Evolutionary conservation across 2,329 filamentous ascomycete species (phyloP), one percentile per base, ranked within the genome.

Genomic region (Ophiocordyceps unilateralis): DNA sequence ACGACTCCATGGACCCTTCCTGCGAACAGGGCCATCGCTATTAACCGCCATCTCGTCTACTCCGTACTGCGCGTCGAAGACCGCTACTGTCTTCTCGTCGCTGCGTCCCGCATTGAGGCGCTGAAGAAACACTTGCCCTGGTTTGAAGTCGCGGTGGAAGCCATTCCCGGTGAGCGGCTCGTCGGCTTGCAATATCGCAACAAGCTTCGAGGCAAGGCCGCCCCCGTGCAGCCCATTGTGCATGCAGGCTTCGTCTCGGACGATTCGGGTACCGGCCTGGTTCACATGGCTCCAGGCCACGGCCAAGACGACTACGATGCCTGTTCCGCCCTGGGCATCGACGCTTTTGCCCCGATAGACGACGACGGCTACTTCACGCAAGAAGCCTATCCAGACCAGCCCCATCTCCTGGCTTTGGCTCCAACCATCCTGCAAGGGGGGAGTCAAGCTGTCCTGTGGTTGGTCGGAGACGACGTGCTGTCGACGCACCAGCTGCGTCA

Each of bases 1-100:
- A 98, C 91, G 0, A 98, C 91, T 1, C 91, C 91, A 0, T 98
- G 91, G 91, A 98, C 91, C 0, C 67, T 98, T 5, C 89, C 91
- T 0, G 88, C 89, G 2, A 98, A 98, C 58, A 78, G 77, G 55
- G 88, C 85, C 0, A 87, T 98, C 57, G 88, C 86, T 2, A 72
- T 96, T 30, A 78, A 86, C 52, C 66, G 74, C 7, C 76, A 83
- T 34, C 63, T 96, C 47, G 66, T 76, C 38, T 98, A 96, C 57
- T 68, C 69, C 4, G 60, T 93, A 19, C 65, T 93, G 32, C 65
- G 69, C 43, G 66, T 72, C n/a, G n/a, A n/a, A 1, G 66, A 66
- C 1, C 58, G 58, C 0, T 68, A 78, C 49, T 76, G 77, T 17
- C 65, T 89, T 2, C 60, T 96, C 4, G 69, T 95, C 40, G 86